These are phyloP conservation scores for Rhododendron kiyosumense DNA, from an alignment of 148 eudicot species.

Conservation along the genomic window DNA sequence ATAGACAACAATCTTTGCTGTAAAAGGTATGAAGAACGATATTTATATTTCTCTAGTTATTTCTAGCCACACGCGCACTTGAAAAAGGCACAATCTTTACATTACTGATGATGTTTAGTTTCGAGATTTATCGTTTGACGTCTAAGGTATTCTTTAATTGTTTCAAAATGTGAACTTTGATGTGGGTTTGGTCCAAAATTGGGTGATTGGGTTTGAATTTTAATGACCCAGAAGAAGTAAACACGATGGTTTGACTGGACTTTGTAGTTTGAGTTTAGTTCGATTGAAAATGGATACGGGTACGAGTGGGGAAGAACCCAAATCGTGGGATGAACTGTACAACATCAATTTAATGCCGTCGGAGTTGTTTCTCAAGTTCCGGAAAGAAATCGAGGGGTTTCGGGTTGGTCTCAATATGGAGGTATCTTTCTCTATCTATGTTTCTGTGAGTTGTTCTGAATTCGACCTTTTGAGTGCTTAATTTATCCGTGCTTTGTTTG, in stretches of 20 bases:
- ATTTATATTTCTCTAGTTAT: background rate
- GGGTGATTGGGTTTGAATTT: background rate
- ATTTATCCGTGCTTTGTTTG: background rate
- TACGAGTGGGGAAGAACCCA: conserved; percentile 40
- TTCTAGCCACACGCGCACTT: background rate
- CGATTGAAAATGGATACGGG: conserved; percentile 45
- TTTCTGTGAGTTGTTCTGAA: background rate
- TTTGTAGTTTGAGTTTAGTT: background rate
- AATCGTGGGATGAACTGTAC: conserved; percentile 81
- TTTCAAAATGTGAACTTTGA: background rate
- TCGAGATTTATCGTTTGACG: background rate
- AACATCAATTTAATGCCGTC: conserved; percentile 69
- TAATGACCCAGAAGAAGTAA: background rate
- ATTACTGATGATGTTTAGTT: background rate
- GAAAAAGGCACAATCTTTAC: background rate
- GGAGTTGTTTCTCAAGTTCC: conserved; percentile 74
- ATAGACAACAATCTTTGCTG: background rate
- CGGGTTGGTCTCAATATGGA: conserved; percentile 78
- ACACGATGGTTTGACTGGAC: background rate
- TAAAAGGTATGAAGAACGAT: background rate
- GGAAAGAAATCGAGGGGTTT: conserved; percentile 57
- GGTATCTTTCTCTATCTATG: conserved; percentile 28
- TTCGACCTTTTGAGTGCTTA: background rate
- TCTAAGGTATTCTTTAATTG: background rate
- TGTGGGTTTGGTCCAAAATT: background rate